Conservation (phyloP, 106 monocot species). For the Vanilla planifolia region DNA sequence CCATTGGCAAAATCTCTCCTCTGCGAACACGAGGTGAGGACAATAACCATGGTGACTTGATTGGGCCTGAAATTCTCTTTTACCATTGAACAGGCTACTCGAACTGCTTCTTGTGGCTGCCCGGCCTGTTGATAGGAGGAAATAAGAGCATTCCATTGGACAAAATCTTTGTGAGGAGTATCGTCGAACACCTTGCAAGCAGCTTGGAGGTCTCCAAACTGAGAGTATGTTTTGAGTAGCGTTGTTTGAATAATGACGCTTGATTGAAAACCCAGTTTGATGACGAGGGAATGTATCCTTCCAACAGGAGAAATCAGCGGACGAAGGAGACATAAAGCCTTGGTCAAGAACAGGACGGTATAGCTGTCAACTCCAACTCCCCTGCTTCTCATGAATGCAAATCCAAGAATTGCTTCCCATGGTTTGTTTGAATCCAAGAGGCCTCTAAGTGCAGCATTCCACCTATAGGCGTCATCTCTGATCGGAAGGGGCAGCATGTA, state of each 20-base stretch:
- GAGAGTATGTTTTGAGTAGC: conserved; percentile 31
- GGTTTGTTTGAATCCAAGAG: background rate
- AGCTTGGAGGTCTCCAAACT: conserved; percentile 34
- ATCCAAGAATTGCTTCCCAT: background rate
- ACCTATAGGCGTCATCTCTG: background rate
- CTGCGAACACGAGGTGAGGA: conserved; percentile 32
- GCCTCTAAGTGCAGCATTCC: background rate
- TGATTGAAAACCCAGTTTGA: background rate
- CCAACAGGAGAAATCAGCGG: background rate
- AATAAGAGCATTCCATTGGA: conserved; percentile 56
- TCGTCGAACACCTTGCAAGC: conserved; percentile 35
- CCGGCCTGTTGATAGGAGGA: conserved; percentile 45
- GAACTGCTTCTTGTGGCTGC: conserved; percentile 23
- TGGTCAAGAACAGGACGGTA: background rate
- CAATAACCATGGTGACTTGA: conserved; percentile 34
- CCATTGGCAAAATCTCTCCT: conserved; percentile 26
- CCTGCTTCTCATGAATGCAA: background rate
- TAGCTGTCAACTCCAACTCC: background rate
- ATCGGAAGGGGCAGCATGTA: too few species aligned
- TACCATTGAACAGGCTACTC: conserved; percentile 37
- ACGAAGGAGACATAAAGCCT: background rate
- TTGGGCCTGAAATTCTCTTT: conserved; percentile 39
- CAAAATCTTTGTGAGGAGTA: conserved; percentile 54
- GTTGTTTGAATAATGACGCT: conserved; percentile 23
- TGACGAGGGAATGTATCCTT: background rate